These are phyloP conservation scores for Ceratopteris richardii DNA, from an alignment of 75 land plant genomes.

Conservation along the genomic window DNA sequence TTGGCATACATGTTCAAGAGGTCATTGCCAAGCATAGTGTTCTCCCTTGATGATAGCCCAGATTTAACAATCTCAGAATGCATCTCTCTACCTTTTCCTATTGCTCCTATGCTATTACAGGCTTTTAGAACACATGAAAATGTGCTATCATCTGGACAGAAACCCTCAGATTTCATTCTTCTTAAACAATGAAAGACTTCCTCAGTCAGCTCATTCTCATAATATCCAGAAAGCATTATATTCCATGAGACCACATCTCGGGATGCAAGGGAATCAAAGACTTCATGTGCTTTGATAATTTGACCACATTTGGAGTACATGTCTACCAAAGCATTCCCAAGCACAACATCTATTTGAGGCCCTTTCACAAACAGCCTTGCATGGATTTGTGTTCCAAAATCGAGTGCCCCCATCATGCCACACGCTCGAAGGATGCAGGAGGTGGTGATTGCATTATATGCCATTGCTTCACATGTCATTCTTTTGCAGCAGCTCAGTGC, in stretches of 20 bases:
- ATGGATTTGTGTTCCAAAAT: constrained; percentile 13
- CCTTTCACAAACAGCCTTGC: constrained; percentile 16
- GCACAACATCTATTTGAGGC: constrained; percentile 5
- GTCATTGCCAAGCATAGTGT: too few relatives aligned
- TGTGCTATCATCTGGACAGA: constrained; percentile 30
- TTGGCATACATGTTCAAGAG: too few relatives aligned
- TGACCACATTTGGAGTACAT: too few relatives aligned
- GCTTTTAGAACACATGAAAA: constrained; percentile 42
- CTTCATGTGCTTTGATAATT: constrained; percentile 5
- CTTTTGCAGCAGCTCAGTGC: neutral
- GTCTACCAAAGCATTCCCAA: constrained; percentile 18
- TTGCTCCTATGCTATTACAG: constrained; percentile 39
- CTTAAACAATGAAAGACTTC: constrained; percentile 21
- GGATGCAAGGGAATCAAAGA: constrained; percentile 12
- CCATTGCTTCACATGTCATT: constrained; percentile 4
- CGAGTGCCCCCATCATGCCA: constrained; percentile 3
- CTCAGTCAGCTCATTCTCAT: constrained; percentile 1
- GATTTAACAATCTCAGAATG: too few relatives aligned
- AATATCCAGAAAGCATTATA: constrained; percentile 26
- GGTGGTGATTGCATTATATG: constrained; percentile 16
- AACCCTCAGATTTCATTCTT: constrained; percentile 14
- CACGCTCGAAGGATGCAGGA: constrained; percentile 23
- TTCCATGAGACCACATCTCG: constrained; percentile 31
- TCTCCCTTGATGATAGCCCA: too few relatives aligned
- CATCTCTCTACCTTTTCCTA: constrained; percentile 38